phyloP scores from a whole-genome alignment of 2,329 filamentous ascomycete genomes.

The Sarocladium brachiariae region DNA sequence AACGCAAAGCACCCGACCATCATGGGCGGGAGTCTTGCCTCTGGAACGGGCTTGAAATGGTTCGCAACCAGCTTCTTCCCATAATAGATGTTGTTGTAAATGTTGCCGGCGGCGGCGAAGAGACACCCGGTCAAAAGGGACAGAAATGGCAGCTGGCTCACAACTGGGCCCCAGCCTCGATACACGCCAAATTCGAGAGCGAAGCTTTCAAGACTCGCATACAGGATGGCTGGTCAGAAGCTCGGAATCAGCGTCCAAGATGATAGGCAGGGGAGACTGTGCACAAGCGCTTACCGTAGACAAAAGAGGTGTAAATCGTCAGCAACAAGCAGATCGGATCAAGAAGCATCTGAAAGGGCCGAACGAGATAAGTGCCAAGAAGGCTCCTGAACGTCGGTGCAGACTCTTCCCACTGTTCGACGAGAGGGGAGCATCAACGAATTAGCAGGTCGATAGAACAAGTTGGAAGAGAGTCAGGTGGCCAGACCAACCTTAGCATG shows the following conservation, averaged over 20 bases:
- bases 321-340: conserved; percentile 35
- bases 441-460: no score
- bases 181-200: background rate
- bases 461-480: no score
- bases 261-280: background rate
- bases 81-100: background rate
- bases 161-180: background rate
- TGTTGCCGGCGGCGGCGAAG: background rate
- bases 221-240: background rate
- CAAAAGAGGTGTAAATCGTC: conserved; percentile 35
- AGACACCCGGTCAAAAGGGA: background rate
- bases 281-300: conserved; percentile 30
- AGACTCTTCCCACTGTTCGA: background rate
- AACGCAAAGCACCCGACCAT: conserved; percentile 43
- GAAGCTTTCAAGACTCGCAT: background rate
- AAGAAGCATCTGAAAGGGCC: conserved; percentile 40
- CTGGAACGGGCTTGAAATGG: background rate
- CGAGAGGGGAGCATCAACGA: no score
- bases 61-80: background rate
- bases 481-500: conserved; percentile 47
- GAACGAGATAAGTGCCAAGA: conserved; percentile 36
- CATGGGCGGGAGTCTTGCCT: conserved; percentile 34
- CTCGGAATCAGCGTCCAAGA: no score
- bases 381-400: conserved; percentile 25
- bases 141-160: background rate